Base-by-base conservation (phyloP, 1,284 basidiomycete genomes). In the Caloboletus inedulis region DNA sequence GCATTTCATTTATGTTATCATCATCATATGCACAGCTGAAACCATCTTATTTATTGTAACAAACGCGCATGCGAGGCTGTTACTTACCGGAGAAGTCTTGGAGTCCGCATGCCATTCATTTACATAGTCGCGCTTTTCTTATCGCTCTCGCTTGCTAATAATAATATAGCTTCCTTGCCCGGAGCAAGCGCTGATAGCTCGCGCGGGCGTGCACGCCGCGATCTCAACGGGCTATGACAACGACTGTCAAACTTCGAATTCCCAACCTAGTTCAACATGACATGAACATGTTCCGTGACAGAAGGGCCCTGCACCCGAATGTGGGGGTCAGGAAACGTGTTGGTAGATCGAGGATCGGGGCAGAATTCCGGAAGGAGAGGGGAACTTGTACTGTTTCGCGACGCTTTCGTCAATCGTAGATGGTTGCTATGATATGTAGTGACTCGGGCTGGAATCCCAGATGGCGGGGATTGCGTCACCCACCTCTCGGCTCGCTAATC, bases 241-340 rank as follows among this genome's bases (percentile, higher is more conserved):
- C 14, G n/a, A 14, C 19, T 19, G 37, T 46, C 47, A 37, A 29
- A 31, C 36, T 9, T 33, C 36, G 14, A 21, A 27, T 40, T 27
- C 10, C 37, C 36, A 49, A 27, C n/a, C 18, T 12, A 1, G 37
- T 29, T 27, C 16, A 10, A 37, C 19, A 9, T 19, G 34, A 7
- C 13, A 42, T 62, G 43, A 53, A 10, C 36, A 52, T 47, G 59
- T 9, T 49, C 59, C 57, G 51, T 21, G 35, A 19, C 14, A 47
- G 33, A 40, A 30, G n/a, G 27, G 39, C 34, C 41, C 47, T 29
- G n/a, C 27, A 21, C 19, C 46, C 29, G 16, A 33, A 25, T 29
- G 13, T 3, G 14, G 21, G 34, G 40, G 14, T 43, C 25, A 23
- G 33, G 16, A 39, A 52, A 49, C 35, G 41, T 42, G 47, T 40